Evolutionary conservation across 2,329 filamentous ascomycete species (phyloP).

Genomic region (Teratosphaeriaceae sp.): DNA sequence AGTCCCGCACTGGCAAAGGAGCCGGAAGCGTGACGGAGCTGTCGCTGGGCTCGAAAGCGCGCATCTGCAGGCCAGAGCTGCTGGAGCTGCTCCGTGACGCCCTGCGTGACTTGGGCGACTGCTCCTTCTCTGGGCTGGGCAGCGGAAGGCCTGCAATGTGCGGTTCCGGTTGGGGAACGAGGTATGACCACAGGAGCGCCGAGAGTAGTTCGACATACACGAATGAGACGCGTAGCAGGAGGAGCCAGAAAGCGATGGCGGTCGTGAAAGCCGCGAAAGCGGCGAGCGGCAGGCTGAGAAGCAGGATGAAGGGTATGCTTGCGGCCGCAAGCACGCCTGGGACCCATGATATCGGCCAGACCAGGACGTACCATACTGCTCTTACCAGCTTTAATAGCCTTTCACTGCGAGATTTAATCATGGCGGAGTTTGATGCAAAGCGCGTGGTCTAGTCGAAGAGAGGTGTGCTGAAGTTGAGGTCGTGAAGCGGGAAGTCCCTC

Average conservation of each 20-base stretch:
- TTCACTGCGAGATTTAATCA: too few species aligned
- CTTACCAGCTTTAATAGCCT: neutral
- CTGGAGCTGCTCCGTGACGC: slow-evolving; percentile 11
- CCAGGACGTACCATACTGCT: neutral
- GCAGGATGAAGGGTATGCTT: slow-evolving; percentile 4
- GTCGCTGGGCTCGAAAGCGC: neutral
- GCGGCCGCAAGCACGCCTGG: neutral
- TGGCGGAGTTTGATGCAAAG: too few species aligned
- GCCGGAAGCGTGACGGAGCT: slow-evolving; percentile 8
- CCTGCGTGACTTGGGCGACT: slow-evolving; percentile 27
- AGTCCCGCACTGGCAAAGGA: slow-evolving; percentile 26
- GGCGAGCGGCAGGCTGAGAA: slow-evolving; percentile 10
- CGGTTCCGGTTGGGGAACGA: slow-evolving; percentile 16
- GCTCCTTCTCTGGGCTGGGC: slow-evolving; percentile 2
- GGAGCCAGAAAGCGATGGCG: slow-evolving; percentile 19
- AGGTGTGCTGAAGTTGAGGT: too few species aligned
- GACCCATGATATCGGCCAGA: neutral
- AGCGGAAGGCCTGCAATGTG: slow-evolving; percentile 2
- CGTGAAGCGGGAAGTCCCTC: too few species aligned
- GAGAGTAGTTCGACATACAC: slow-evolving; percentile 38
- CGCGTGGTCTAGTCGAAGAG: too few species aligned
- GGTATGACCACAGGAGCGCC: slow-evolving; percentile 33
- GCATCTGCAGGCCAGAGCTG: slow-evolving; percentile 1
- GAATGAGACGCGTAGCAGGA: slow-evolving; percentile 33
- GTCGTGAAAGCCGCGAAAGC: slow-evolving; percentile 9